Evolutionary conservation across 2,329 filamentous ascomycete genomes (phyloP).

Genomic region (Fusarium protoensiforme): DNA sequence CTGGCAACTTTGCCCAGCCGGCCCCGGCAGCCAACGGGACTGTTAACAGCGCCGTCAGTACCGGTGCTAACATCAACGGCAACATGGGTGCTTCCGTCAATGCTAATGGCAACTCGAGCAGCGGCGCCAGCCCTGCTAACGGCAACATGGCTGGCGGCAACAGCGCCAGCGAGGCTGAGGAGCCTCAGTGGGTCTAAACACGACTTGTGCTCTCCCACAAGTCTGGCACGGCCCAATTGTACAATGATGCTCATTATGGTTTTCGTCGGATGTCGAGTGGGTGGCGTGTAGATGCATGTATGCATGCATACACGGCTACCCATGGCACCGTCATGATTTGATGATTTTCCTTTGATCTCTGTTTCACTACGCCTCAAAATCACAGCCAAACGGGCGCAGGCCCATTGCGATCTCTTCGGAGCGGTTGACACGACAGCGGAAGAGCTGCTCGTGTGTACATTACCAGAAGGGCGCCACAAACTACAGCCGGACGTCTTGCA

Average conservation of each 20-base stretch:
- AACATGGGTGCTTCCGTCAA: slow-evolving; percentile 12
- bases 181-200: slow-evolving; percentile 54
- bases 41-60: slow-evolving; percentile 39
- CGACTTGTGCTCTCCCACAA: slow-evolving; percentile 35
- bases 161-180: slow-evolving; percentile 44
- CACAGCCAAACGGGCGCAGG: slow-evolving; percentile 39
- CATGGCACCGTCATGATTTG: slow-evolving; percentile 54
- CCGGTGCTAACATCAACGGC: slow-evolving; percentile 14
- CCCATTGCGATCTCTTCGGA: slow-evolving; percentile 33
- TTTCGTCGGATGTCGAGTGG: slow-evolving; percentile 37
- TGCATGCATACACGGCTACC: slow-evolving; percentile 42
- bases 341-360: slow-evolving; percentile 53
- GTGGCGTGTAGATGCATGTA: slow-evolving; percentile 44
- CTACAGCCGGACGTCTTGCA: slow-evolving; percentile 34
- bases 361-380: slow-evolving; percentile 46
- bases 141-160: slow-evolving; percentile 15
- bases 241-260: slow-evolving; percentile 45
- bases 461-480: slow-evolving; percentile 44
- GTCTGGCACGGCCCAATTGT: slow-evolving; percentile 45
- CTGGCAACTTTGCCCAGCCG: slow-evolving; percentile 39
- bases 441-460: slow-evolving; percentile 49
- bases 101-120: slow-evolving; percentile 19
- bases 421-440: slow-evolving; percentile 43
- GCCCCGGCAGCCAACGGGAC: slow-evolving; percentile 37
- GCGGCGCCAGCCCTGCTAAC: slow-evolving; percentile 22